Base-by-base conservation (phyloP, 345 rosid species). In the Populus pruinosa region DNA sequence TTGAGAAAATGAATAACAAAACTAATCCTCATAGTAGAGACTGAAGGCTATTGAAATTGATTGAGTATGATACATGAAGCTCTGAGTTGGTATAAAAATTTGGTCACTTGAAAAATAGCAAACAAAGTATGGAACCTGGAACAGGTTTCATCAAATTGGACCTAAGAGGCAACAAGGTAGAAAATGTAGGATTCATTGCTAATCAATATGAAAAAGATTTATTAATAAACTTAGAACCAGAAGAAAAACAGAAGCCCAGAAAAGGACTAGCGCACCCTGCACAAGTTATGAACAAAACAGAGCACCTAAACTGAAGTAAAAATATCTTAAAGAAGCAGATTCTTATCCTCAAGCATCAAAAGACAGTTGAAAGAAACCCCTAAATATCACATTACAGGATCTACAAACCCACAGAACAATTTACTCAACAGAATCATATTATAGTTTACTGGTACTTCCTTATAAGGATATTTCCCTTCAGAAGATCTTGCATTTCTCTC, bases 91-190 rank as follows among this genome's bases (percentile, higher is more conserved):
- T 5, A 43, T 59, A 67, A 67, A 38, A 11, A 44, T 36, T 55
- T 41, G 21, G 33, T 25, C 55, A 41, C 44, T 77, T 43, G 69
- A 59, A 63, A 69, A 41, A 76, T 76, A 35, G 64, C 23, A 69
- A 69, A 23, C 8, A 39, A 31, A 31, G n/a, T 18, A 14, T 27
- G 23, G 44, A 70, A 71, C 65, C 61, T 61, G 59, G n/a, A 44
- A 63, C 59, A 64, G 47, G 53, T 73, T 73, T 39, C 63, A 66
- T 44, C 63, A 59, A 21, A 27, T 11, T 47, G 71, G 47, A 27
- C n/a, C 63, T 25, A 18, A 74, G 29, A 64, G 59, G 23, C 23
- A 53, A 53, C 23, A 21, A 31, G 69, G 36, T 33, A 43, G 76
- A 59, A 61, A 16, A 61, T 49, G 25, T 61, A n/a, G 69, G 23